phyloP scores from a whole-genome alignment of 192 early-diverging fungal species.

The Linnemannia hyalina region DNA sequence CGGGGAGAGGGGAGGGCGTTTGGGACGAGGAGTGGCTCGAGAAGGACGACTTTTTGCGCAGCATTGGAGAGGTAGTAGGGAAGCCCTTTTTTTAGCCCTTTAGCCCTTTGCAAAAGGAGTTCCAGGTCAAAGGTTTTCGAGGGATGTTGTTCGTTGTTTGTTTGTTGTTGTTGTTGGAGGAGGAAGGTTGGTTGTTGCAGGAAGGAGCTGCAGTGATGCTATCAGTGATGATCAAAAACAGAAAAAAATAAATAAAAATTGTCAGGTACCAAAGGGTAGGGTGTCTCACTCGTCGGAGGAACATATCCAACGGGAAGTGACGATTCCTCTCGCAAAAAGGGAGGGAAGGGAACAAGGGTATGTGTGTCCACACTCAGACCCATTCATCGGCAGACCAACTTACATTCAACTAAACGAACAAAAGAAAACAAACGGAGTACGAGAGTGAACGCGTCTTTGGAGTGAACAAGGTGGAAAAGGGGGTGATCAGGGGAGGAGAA shows the following conservation, averaged over 20 bases:
- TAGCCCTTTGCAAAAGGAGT: background rate
- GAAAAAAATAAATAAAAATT: background rate
- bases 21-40: conserved; percentile 30
- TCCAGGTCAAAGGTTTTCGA: background rate
- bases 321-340: background rate
- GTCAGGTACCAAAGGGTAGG: background rate
- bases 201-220: background rate
- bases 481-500: background rate
- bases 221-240: background rate
- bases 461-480: background rate
- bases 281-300: background rate
- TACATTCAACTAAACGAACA: background rate
- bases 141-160: background rate
- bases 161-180: conserved; percentile 6
- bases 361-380: background rate
- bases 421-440: too few relatives aligned
- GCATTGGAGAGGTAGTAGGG: conserved; percentile 16
- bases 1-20: conserved; percentile 15
- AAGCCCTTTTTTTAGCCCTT: background rate
- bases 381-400: background rate
- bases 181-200: background rate
- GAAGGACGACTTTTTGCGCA: conserved; percentile 50
- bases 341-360: background rate
- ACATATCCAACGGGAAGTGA: background rate
- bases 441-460: background rate